phyloP scores from a whole-genome alignment of 192 early-diverging fungal genomes.

The Backusella psychrophila region DNA sequence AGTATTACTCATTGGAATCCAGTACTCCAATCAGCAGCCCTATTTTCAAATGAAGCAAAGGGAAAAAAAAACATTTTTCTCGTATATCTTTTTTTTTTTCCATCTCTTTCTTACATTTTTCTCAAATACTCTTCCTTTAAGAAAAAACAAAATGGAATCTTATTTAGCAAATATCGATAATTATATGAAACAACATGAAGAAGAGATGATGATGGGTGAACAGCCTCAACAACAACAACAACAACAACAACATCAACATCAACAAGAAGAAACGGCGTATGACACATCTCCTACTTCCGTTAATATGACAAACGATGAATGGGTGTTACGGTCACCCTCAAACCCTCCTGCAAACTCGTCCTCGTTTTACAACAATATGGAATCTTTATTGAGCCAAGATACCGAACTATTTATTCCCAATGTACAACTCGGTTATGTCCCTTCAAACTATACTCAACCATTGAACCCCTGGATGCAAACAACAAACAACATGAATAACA shows the following conservation, averaged over 20 bases:
- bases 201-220: background rate
- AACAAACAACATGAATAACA: background rate
- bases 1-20: background rate
- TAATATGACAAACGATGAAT: background rate
- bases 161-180: constrained; percentile 27
- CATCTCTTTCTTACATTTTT: background rate
- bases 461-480: background rate
- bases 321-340: background rate
- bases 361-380: background rate
- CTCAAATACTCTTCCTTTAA: background rate
- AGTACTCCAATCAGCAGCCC: background rate
- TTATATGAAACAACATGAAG: constrained; percentile 12
- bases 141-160: constrained; percentile 19
- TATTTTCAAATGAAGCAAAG: background rate
- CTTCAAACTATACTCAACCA: background rate
- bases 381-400: background rate
- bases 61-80: background rate
- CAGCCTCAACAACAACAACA: background rate
- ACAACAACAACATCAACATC: background rate
- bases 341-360: background rate
- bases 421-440: background rate
- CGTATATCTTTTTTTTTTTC: background rate
- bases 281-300: background rate
- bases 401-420: background rate
- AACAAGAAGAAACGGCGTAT: too few relatives aligned